These are phyloP conservation scores for Leishmania major DNA, from an alignment of 208 protist species.

Conservation along the genomic window DNA sequence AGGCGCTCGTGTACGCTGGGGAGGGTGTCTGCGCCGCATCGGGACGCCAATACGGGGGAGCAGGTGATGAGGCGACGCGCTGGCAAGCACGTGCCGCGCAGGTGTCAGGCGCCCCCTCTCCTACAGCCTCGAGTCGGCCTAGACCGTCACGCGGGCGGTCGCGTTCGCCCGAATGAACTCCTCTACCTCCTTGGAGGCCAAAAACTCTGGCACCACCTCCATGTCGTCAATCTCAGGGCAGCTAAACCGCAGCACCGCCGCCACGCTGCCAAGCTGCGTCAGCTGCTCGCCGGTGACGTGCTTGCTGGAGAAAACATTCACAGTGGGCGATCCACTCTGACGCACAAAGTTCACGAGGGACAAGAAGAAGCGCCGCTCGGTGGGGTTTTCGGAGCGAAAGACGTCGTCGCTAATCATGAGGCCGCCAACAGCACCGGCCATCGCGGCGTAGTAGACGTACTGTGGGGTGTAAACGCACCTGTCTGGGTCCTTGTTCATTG, in stretches of 20 bases:
- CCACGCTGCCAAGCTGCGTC: conserved; percentile 90
- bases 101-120: background rate
- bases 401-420: conserved; percentile 94
- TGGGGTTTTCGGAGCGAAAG: conserved; percentile 88
- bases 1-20: background rate
- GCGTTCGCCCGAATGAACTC: conserved; percentile 75
- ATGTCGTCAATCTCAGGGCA: conserved; percentile 92
- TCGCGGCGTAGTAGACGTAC: conserved; percentile 83
- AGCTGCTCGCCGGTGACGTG: conserved; percentile 97
- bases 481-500: conserved; percentile 87
- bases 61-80: background rate
- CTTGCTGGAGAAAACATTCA: conserved; percentile 94
- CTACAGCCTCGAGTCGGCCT: background rate
- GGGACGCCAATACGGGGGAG: background rate
- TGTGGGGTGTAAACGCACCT: conserved; percentile 93
- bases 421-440: conserved; percentile 76
- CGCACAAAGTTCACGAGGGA: conserved; percentile 89
- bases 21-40: background rate
- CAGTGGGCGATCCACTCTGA: conserved; percentile 65
- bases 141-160: conserved; percentile 38
- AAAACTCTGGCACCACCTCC: conserved; percentile 63
- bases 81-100: background rate
- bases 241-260: conserved; percentile 93
- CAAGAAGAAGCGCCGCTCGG: conserved; percentile 91
- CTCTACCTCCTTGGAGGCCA: conserved; percentile 55